Evolutionary conservation across 2,329 filamentous ascomycete species (phyloP).

Genomic region (Trichoderma sp.): DNA sequence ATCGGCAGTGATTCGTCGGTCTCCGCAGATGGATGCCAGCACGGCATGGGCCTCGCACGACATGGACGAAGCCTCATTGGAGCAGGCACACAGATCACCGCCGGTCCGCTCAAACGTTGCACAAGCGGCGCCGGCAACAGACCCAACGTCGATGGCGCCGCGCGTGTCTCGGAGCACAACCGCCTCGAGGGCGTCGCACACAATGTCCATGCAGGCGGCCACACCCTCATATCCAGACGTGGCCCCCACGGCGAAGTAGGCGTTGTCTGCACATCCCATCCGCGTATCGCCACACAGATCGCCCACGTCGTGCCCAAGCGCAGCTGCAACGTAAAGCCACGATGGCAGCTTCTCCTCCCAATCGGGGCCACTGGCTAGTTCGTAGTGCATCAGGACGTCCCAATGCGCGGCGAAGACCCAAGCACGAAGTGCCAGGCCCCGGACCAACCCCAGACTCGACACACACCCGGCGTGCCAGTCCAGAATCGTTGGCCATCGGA

Average conservation of each 20-base stretch:
- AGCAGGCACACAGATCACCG: conserved; percentile 6
- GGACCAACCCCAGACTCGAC: not conserved
- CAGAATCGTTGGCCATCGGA: not conserved
- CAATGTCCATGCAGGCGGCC: conserved; percentile 15
- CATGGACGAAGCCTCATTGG: not conserved
- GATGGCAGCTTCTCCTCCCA: conserved; percentile 1
- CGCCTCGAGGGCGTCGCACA: conserved; percentile 9
- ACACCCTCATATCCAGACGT: conserved; percentile 14
- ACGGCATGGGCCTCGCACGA: not conserved
- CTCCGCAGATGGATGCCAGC: not conserved
- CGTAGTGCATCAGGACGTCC: conserved; percentile 14
- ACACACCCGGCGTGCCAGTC: conserved; percentile 16
- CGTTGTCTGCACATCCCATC: conserved; percentile 3
- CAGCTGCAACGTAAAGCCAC: conserved; percentile 8
- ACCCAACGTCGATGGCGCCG: not conserved
- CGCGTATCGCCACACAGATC: conserved; percentile 11
- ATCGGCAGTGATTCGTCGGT: not conserved
- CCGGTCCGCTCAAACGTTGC: conserved; percentile 13
- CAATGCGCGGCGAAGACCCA: not conserved
- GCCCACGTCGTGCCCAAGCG: conserved; percentile 1
- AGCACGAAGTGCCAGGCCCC: conserved; percentile 5
- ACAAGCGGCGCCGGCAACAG: conserved; percentile 4
- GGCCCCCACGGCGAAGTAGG: conserved; percentile 8
- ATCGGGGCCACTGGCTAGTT: not conserved
- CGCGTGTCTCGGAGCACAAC: conserved; percentile 11